These are phyloP conservation scores for Penicillium argentinense DNA, from an alignment of 495 filamentous ascomycete genomes.

Conservation along the genomic window DNA sequence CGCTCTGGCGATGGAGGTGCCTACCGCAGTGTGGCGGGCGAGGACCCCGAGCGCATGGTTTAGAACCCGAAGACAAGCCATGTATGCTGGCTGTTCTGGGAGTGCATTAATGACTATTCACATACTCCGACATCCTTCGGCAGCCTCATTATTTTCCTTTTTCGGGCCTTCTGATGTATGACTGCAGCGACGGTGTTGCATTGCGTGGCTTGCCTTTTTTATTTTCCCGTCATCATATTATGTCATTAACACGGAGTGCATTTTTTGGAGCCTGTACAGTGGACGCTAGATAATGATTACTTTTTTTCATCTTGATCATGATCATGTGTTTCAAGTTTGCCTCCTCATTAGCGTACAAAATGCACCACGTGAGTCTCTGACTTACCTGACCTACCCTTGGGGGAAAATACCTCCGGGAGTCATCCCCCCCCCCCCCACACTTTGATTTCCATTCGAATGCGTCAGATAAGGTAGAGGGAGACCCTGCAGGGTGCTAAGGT, in stretches of 20 bases:
- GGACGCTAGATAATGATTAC: conserved; percentile 22
- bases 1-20: conserved; percentile 16
- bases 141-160: too few relatives aligned
- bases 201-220: conserved; percentile 18
- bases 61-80: conserved; percentile 14
- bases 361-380: too few relatives aligned
- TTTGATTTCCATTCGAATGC: too few relatives aligned
- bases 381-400: too few relatives aligned
- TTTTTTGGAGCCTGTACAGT: conserved; percentile 27
- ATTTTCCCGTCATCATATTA: too few relatives aligned
- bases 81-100: too few relatives aligned
- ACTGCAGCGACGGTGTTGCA: conserved; percentile 25
- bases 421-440: too few relatives aligned
- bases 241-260: not conserved
- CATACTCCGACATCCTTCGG: too few relatives aligned
- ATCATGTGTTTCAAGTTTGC: not conserved
- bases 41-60: conserved; percentile 36
- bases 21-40: conserved; percentile 43
- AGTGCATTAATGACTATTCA: conserved; percentile 17
- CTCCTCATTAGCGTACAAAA: not conserved
- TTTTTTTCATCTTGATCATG: too few relatives aligned
- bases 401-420: too few relatives aligned
- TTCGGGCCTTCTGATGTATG: conserved; percentile 10
- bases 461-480: too few relatives aligned
- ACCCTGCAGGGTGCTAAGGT: too few relatives aligned